phyloP scores from a whole-genome alignment of 768 basidiomycete genomes.

The Lentinula aciculospora region DNA sequence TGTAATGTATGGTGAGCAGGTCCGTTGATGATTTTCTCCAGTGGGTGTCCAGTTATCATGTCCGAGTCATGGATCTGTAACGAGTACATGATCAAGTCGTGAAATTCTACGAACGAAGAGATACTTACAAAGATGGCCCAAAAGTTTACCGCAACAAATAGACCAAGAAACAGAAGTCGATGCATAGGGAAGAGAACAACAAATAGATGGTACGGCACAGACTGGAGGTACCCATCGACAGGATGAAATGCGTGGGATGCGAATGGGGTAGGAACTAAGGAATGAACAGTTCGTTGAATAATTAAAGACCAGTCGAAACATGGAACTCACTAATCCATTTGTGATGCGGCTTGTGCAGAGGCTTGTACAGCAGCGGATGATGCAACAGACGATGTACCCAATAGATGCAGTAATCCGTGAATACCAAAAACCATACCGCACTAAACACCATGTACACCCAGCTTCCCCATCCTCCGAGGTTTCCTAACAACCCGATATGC shows the following conservation, averaged over 20 bases:
- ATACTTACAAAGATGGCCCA: slow-evolving; percentile 84
- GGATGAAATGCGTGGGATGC: slow-evolving; percentile 98
- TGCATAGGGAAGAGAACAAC: slow-evolving; percentile 89
- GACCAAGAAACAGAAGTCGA: slow-evolving; percentile 71
- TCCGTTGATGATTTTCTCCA: slow-evolving; percentile 93
- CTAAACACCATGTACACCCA: slow-evolving; percentile 67
- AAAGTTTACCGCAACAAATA: slow-evolving; percentile 90
- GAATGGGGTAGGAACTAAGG: slow-evolving; percentile 89
- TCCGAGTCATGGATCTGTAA: slow-evolving; percentile 94
- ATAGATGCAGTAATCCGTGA: slow-evolving; percentile 93
- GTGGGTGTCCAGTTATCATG: slow-evolving; percentile 89
- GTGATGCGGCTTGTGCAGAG: slow-evolving; percentile 96
- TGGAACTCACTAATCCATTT: slow-evolving; percentile 91
- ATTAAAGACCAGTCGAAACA: background rate
- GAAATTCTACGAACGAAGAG: background rate
- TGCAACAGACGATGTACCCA: slow-evolving; percentile 95
- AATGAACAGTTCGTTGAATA: slow-evolving; percentile 5
- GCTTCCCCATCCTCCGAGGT: slow-evolving; percentile 28
- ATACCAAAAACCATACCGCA: slow-evolving; percentile 69
- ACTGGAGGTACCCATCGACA: slow-evolving; percentile 90
- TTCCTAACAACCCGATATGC: background rate
- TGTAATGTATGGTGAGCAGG: slow-evolving; percentile 97
- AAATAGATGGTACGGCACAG: slow-evolving; percentile 92
- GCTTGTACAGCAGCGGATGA: slow-evolving; percentile 81
- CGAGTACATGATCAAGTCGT: background rate